Percentiles rank a stretch among this genome's conserved stretches.
Evolutionary conservation across 2,329 filamentous ascomycete species (phyloP).

Genomic region (Exophiala aquamarina): DNA sequence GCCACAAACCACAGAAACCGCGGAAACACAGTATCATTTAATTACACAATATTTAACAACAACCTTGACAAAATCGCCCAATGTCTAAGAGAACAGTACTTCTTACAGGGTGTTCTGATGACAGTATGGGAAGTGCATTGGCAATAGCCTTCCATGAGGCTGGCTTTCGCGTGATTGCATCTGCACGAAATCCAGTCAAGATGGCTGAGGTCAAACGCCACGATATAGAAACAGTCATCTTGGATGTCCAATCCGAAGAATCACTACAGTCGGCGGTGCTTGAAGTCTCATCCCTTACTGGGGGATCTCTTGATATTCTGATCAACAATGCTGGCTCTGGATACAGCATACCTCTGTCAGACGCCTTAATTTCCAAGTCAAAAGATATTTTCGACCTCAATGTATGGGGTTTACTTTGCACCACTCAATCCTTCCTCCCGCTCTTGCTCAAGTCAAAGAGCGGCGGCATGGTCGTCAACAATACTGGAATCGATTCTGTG

Average conservation of each 20-base stretch:
- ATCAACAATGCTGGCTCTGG: conserved; percentile 48
- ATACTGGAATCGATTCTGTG: conserved; percentile 26
- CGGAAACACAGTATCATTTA: no score
- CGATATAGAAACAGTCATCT: conserved; percentile 31
- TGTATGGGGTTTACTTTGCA: conserved; percentile 37
- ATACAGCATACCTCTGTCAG: conserved; percentile 29
- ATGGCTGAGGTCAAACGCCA: conserved; percentile 26
- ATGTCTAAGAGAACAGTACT: conserved; percentile 10
- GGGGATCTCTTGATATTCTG: conserved; percentile 41
- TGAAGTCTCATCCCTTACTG: conserved; percentile 20
- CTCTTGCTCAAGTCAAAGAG: conserved; percentile 14
- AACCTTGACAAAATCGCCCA: no score
- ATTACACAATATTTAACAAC: no score
- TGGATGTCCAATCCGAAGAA: conserved; percentile 33
- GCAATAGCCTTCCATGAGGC: conserved; percentile 37
- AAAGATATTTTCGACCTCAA: conserved; percentile 43
- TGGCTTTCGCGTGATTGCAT: conserved; percentile 42
- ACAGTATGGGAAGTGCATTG: conserved; percentile 42
- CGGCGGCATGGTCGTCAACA: conserved; percentile 30
- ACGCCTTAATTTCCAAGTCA: conserved; percentile 31
- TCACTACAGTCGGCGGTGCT: conserved; percentile 33
- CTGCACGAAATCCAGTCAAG: conserved; percentile 39
- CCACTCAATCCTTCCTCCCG: conserved; percentile 34
- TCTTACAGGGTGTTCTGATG: conserved; percentile 35
- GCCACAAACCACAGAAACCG: no score